phyloP scores from a whole-genome alignment of 2,329 filamentous ascomycete species.

The Neofusicoccum sp. region DNA sequence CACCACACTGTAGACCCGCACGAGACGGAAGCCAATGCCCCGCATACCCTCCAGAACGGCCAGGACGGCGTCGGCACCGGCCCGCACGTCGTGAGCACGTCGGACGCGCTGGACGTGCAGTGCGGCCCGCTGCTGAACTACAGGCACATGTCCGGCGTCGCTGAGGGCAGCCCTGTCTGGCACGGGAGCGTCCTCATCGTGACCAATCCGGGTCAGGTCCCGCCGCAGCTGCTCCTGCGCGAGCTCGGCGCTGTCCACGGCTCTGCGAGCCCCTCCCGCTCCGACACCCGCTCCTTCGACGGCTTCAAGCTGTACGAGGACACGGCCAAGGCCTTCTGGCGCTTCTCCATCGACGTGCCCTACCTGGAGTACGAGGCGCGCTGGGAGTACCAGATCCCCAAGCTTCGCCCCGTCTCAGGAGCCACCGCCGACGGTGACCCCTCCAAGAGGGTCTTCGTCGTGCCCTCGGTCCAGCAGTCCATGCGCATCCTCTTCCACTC shows the following conservation, averaged over 20 bases:
- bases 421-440: slow-evolving; percentile 27
- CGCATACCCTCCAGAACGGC: neutral
- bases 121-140: slow-evolving; percentile 78
- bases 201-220: slow-evolving; percentile 66
- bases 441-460: slow-evolving; percentile 50
- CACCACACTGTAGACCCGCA: neutral
- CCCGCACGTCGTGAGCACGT: slow-evolving; percentile 44
- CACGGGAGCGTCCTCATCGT: slow-evolving; percentile 84
- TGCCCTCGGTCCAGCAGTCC: slow-evolving; percentile 60
- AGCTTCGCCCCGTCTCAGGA: slow-evolving; percentile 59
- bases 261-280: slow-evolving; percentile 25
- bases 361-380: slow-evolving; percentile 69
- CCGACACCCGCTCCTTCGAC: slow-evolving; percentile 31
- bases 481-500: slow-evolving; percentile 71
- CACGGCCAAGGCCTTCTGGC: slow-evolving; percentile 58
- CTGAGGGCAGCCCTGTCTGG: slow-evolving; percentile 58
- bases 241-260: slow-evolving; percentile 47
- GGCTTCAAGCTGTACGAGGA: slow-evolving; percentile 62
- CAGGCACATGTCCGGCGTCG: slow-evolving; percentile 63
- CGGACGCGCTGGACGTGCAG: slow-evolving; percentile 54
- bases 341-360: slow-evolving; percentile 59
- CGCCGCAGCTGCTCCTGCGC: slow-evolving; percentile 59
- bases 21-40: neutral
- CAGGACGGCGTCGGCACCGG: slow-evolving; percentile 41
- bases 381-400: slow-evolving; percentile 76